Percentiles rank a stretch among this genome's conserved stretches.
Conservation (phyloP, 352 stramenopile genomes). For the Phytophthora tentaculata region DNA sequence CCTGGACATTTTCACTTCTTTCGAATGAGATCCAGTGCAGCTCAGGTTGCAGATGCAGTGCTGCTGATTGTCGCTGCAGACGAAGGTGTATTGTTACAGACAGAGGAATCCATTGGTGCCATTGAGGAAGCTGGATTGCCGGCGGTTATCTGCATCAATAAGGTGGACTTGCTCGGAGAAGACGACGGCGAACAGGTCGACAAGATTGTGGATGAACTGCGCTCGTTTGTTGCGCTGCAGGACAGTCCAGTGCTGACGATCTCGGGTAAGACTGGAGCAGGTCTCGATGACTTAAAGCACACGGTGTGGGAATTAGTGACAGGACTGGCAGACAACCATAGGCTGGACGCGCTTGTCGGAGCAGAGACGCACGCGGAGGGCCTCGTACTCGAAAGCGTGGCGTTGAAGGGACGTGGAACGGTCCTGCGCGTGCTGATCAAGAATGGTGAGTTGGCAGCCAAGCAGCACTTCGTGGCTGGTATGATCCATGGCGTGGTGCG, state of each 20-base stretch:
- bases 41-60: constrained; percentile 98
- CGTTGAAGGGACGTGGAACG: constrained; percentile 65
- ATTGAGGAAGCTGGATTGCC: constrained; percentile 82
- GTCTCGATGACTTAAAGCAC: constrained; percentile 60
- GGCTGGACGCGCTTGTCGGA: constrained; percentile 49
- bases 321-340: constrained; percentile 33
- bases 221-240: constrained; percentile 85
- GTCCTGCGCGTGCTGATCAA: constrained; percentile 80
- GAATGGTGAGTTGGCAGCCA: constrained; percentile 60
- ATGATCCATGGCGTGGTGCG: constrained; percentile 87
- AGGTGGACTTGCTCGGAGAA: constrained; percentile 74
- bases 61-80: constrained; percentile 97
- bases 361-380: constrained; percentile 51
- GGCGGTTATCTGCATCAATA: constrained; percentile 86
- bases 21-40: constrained; percentile 97
- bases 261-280: constrained; percentile 66
- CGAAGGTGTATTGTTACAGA: constrained; percentile 99
- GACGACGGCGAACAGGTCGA: constrained; percentile 44
- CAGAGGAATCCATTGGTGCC: constrained; percentile 95
- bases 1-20: constrained; percentile 99
- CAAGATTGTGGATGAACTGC: constrained; percentile 60
- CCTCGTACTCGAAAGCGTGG: constrained; percentile 79
- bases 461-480: constrained; percentile 84
- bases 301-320: constrained; percentile 49
- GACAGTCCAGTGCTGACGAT: constrained; percentile 75